These are phyloP conservation scores for Puya raimondii DNA, from an alignment of 176 grass and related monocot species.

Conservation along the genomic window DNA sequence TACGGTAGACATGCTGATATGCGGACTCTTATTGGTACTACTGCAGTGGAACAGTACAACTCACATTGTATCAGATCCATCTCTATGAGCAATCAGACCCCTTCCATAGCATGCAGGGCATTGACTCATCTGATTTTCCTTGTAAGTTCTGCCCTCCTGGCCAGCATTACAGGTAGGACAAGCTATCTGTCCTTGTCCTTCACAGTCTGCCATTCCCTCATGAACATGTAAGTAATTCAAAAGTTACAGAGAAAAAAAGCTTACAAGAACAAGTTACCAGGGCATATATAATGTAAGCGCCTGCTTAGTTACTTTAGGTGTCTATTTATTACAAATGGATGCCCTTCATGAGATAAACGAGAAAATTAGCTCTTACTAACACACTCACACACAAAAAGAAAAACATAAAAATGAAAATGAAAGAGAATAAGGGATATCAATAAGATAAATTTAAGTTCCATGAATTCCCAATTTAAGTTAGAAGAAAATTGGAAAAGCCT, in stretches of 20 bases:
- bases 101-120: constrained; percentile 68
- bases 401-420: too few relatives aligned
- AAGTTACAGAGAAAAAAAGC: not conserved
- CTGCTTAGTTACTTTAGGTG: too few relatives aligned
- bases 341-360: too few relatives aligned
- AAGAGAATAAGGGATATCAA: too few relatives aligned
- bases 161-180: constrained; percentile 70
- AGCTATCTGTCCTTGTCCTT: constrained; percentile 46
- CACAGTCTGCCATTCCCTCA: constrained; percentile 41
- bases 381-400: too few relatives aligned
- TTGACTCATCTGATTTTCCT: constrained; percentile 65
- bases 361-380: too few relatives aligned
- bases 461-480: too few relatives aligned
- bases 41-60: constrained; percentile 11
- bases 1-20: not conserved
- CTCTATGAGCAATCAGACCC: constrained; percentile 70
- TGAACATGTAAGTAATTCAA: not conserved
- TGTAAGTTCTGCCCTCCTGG: constrained; percentile 42
- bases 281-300: too few relatives aligned
- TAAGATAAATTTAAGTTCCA: too few relatives aligned
- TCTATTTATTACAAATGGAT: too few relatives aligned
- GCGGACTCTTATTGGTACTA: not conserved
- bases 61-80: constrained; percentile 90
- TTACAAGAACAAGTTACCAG: not conserved
- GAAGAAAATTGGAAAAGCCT: too few relatives aligned